A percentile compares a stretch with the other conserved stretches of the same genome.
phyloP scores from a whole-genome alignment of 169 alveolate species.

The Cryptosporidium meleagridis region DNA sequence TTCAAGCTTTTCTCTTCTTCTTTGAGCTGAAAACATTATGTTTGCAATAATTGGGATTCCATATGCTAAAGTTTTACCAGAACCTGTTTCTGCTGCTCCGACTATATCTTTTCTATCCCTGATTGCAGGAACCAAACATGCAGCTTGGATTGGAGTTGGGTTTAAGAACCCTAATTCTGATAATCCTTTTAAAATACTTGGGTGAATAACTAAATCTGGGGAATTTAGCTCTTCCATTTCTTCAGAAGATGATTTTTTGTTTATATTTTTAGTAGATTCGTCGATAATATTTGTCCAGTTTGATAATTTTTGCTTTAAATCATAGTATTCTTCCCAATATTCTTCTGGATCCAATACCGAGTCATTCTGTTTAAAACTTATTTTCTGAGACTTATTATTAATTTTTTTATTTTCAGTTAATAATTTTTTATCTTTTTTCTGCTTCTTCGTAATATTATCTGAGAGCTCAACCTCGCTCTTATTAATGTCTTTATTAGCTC shows the following conservation, averaged over 20 bases:
- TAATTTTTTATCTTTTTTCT: background rate
- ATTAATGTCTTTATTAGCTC: background rate
- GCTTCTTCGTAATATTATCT: background rate
- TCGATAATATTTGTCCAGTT: constrained; percentile 62
- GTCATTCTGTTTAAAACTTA: background rate
- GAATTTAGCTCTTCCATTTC: constrained; percentile 24
- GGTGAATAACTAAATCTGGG: constrained; percentile 75
- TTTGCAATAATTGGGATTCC: constrained; percentile 76
- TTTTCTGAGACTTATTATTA: background rate
- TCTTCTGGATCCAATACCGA: constrained; percentile 44
- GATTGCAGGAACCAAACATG: constrained; percentile 74
- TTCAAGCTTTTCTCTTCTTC: constrained; percentile 45
- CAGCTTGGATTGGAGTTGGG: constrained; percentile 76
- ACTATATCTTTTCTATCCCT: constrained; percentile 76
- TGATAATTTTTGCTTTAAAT: constrained; percentile 21
- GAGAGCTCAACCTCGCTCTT: background rate
- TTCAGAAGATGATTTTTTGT: background rate
- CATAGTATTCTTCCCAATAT: constrained; percentile 62
- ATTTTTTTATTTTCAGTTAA: background rate
- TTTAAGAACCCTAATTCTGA: constrained; percentile 33
- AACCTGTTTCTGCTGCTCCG: constrained; percentile 79
- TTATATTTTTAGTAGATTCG: background rate
- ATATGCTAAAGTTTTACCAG: constrained; percentile 78
- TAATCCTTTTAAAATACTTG: constrained; percentile 74
- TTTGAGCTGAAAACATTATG: constrained; percentile 51